Evolutionary conservation across 306 rosid genomes (phyloP).

Genomic region (Bauhinia variegata): DNA sequence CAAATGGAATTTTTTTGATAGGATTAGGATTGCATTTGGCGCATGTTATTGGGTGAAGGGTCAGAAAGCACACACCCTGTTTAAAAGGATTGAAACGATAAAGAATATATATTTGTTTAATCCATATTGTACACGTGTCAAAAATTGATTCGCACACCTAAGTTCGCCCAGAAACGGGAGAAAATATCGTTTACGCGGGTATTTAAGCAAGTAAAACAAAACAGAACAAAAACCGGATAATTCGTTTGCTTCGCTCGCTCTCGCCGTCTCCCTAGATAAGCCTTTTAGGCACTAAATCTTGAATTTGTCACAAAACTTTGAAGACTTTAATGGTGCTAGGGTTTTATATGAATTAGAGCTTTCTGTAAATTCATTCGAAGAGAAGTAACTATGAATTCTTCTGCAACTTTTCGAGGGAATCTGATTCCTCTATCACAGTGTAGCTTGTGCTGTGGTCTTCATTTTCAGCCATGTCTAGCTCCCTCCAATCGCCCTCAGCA

Average conservation of each 20-base stretch:
- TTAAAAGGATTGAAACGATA: not conserved
- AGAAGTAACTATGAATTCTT: conserved; percentile 55
- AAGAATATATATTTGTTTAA: conserved; percentile 7
- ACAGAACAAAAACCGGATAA: conserved; percentile 42
- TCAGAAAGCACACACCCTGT: no score
- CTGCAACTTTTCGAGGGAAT: conserved; percentile 63
- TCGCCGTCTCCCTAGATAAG: conserved; percentile 12
- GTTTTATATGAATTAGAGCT: conserved; percentile 48
- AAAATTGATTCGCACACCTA: conserved; percentile 10
- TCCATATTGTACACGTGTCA: conserved; percentile 33
- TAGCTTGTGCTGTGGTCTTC: conserved; percentile 68
- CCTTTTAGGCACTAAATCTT: not conserved
- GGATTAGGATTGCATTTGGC: no score
- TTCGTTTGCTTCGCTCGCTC: conserved; percentile 22
- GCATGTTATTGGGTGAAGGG: no score
- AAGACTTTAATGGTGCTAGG: conserved; percentile 56
- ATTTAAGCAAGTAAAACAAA: conserved; percentile 25
- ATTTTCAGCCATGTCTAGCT: conserved; percentile 51
- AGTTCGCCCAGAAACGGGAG: conserved; percentile 15
- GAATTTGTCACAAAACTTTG: no score
- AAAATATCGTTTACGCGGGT: conserved; percentile 53
- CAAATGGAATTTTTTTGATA: no score
- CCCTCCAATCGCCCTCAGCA: conserved; percentile 35
- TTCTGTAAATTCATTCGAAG: not conserved
- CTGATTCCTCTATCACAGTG: conserved; percentile 57